Percentiles rank a stretch among this genome's conserved stretches.
These are phyloP conservation scores for Tetracladium marchalianum DNA, from an alignment of 495 filamentous ascomycete species.

Conservation along the genomic window DNA sequence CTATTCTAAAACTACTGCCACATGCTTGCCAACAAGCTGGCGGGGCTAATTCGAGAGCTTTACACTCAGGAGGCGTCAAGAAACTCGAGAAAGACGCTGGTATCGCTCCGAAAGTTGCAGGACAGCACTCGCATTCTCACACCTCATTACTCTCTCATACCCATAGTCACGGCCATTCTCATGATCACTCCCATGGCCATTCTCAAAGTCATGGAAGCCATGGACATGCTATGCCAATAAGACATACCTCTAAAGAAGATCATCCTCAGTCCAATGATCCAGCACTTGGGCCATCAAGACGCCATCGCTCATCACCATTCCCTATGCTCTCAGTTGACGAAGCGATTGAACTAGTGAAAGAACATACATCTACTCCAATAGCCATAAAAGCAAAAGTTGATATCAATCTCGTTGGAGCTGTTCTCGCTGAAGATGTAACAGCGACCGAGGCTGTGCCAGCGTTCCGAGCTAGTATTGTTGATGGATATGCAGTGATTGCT, in stretches of 20 bases:
- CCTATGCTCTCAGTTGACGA: slow-evolving; percentile 83
- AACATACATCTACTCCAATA: slow-evolving; percentile 53
- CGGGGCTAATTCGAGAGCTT: slow-evolving; percentile 65
- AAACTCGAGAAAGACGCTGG: slow-evolving; percentile 82
- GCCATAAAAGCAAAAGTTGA: slow-evolving; percentile 48
- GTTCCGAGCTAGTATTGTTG: slow-evolving; percentile 91
- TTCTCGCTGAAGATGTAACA: slow-evolving; percentile 74
- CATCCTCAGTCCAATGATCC: slow-evolving; percentile 72
- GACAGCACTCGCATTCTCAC: slow-evolving; percentile 9
- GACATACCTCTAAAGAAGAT: slow-evolving; percentile 57
- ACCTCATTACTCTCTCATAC: slow-evolving; percentile 9
- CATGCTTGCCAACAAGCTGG: slow-evolving; percentile 89
- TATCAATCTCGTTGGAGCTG: slow-evolving; percentile 53
- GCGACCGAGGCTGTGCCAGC: slow-evolving; percentile 80
- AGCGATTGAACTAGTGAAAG: slow-evolving; percentile 59
- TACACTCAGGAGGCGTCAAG: slow-evolving; percentile 74
- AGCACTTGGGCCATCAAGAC: slow-evolving; percentile 59
- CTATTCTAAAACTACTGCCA: slow-evolving; percentile 79
- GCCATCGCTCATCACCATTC: slow-evolving; percentile 80
- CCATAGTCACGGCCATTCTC: slow-evolving; percentile 19
- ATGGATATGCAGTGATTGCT: slow-evolving; percentile 81
- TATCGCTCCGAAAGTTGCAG: slow-evolving; percentile 20
- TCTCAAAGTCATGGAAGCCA: slow-evolving; percentile 48
- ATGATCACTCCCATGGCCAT: slow-evolving; percentile 32
- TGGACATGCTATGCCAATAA: slow-evolving; percentile 54